These are phyloP conservation scores for Astrocystis sublimbata DNA, from an alignment of 495 filamentous ascomycete species.

Conservation along the genomic window DNA sequence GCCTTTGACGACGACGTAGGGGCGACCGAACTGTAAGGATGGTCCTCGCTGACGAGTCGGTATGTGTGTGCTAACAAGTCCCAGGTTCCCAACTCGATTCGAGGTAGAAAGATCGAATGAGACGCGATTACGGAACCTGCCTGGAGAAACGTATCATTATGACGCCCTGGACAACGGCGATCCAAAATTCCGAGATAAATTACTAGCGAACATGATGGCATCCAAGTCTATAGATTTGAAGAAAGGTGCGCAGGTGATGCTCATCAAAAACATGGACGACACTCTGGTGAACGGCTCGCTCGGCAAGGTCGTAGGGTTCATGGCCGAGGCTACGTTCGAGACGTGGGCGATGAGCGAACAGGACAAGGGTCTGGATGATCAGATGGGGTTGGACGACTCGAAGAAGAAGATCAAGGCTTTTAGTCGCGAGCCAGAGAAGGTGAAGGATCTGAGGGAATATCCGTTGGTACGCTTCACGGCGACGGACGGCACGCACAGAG, in stretches of 20 bases:
- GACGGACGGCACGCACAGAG: slow-evolving; percentile 73
- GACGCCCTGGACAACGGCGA: slow-evolving; percentile 80
- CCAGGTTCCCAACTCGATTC: slow-evolving; percentile 80
- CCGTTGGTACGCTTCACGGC: slow-evolving; percentile 81
- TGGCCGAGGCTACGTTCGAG: slow-evolving; percentile 78
- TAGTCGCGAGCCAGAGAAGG: slow-evolving; percentile 31
- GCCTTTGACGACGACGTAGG: slow-evolving; percentile 74
- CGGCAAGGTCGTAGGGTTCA: slow-evolving; percentile 82
- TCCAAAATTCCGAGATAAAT: slow-evolving; percentile 64
- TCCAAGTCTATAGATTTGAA: slow-evolving; percentile 76
- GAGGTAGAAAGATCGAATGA: slow-evolving; percentile 90
- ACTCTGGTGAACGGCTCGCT: slow-evolving; percentile 90
- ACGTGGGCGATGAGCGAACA: slow-evolving; percentile 50
- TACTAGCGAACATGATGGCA: slow-evolving; percentile 91
- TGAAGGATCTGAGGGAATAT: slow-evolving; percentile 55
- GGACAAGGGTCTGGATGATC: slow-evolving; percentile 40
- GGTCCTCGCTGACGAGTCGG: neutral
- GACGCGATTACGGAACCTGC: slow-evolving; percentile 67
- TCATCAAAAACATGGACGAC: slow-evolving; percentile 99
- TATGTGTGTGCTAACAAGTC: slow-evolving; percentile 27
- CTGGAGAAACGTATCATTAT: slow-evolving; percentile 67
- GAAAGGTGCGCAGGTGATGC: slow-evolving; percentile 93
- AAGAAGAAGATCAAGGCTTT: slow-evolving; percentile 49
- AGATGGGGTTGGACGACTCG: slow-evolving; percentile 43
- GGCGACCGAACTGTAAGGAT: slow-evolving; percentile 74